Percentiles rank a stretch among this genome's conserved stretches.
phyloP scores from a whole-genome alignment of 768 basidiomycete species.

The Amanita inopinata region DNA sequence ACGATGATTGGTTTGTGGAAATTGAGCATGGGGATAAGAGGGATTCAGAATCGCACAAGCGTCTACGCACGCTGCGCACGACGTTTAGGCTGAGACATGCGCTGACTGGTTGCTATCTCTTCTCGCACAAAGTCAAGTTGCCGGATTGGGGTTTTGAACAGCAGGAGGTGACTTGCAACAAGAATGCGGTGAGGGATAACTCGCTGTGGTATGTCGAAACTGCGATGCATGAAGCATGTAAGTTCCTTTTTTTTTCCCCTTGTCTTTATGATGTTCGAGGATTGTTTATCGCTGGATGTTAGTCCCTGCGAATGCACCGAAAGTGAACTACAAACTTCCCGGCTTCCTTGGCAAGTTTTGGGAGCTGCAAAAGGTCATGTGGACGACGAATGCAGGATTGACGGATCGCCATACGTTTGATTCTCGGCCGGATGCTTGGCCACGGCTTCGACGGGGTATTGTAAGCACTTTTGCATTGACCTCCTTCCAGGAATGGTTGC shows the following conservation, averaged over 20 bases:
- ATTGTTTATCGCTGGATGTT: slow-evolving; percentile 6
- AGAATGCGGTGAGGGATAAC: slow-evolving; percentile 84
- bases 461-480: slow-evolving; percentile 37
- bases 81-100: slow-evolving; percentile 77
- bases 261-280: not conserved
- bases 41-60: slow-evolving; percentile 57
- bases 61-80: slow-evolving; percentile 73
- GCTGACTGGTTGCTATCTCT: slow-evolving; percentile 90
- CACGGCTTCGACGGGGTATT: slow-evolving; percentile 84
- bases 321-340: slow-evolving; percentile 87
- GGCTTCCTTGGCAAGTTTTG: slow-evolving; percentile 86
- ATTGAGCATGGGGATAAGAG: slow-evolving; percentile 60
- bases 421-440: slow-evolving; percentile 90
- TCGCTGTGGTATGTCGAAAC: slow-evolving; percentile 95
- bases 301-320: slow-evolving; percentile 67
- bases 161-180: slow-evolving; percentile 99
- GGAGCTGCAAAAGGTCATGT: slow-evolving; percentile 92
- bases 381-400: slow-evolving; percentile 91
- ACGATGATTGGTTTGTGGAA: slow-evolving; percentile 90
- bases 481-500: not conserved
- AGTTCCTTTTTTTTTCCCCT: slow-evolving; percentile 13
- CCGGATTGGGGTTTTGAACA: slow-evolving; percentile 98
- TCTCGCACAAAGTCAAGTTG: slow-evolving; percentile 95
- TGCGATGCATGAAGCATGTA: slow-evolving; percentile 63
- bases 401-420: slow-evolving; percentile 94